Evolutionary conservation across 306 rosid species (phyloP), one percentile per base, ranked within the genome.

Genomic region (Cercis canadensis): DNA sequence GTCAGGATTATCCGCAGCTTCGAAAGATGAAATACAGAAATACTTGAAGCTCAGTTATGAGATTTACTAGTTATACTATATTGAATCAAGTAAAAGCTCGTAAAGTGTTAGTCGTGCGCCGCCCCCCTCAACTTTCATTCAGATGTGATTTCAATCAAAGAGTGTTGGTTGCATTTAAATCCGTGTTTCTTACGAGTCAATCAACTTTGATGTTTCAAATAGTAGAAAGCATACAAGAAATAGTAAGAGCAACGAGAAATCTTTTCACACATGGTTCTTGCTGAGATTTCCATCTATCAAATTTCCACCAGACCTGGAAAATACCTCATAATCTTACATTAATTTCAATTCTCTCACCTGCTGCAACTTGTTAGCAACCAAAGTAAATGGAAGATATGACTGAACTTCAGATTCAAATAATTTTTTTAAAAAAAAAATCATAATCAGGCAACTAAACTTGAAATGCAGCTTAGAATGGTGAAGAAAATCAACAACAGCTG

Each of bases 381-480:
- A n/a, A n/a, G n/a, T n/a, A n/a, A 53, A 62, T 43, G 51, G 68
- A 8, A 34, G 8, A 52, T 19, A 52, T 12, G 7, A 44, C 14
- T 16, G 65, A 34, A 41, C 6, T 65, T 62, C 73, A 74, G 78
- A 70, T 46, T 39, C 67, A 13, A 80, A 67, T 72, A 46, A 32
- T 1, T 1, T 1, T 1, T 1, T 24, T 3, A 24, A 24, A 24
- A 24, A 24, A 3, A 24, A 32, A 17, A 37, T 12, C 55, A 44
- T 0, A 2, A 56, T 13, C 47, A n/a, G 36, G 47, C 19, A 64
- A 11, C 9, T 8, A 62, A 72, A 80, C 32, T 34, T 11, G 18
- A 65, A 87, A 80, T 70, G 81, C 61, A 75, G 71, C 57, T 62
- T n/a, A 40, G 31, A 76, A 63, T 37, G 41, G 17, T 45, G 40